Evolutionary conservation across 2,329 filamentous ascomycete genomes (phyloP).

Genomic region (Talaromyces amestolkiae): DNA sequence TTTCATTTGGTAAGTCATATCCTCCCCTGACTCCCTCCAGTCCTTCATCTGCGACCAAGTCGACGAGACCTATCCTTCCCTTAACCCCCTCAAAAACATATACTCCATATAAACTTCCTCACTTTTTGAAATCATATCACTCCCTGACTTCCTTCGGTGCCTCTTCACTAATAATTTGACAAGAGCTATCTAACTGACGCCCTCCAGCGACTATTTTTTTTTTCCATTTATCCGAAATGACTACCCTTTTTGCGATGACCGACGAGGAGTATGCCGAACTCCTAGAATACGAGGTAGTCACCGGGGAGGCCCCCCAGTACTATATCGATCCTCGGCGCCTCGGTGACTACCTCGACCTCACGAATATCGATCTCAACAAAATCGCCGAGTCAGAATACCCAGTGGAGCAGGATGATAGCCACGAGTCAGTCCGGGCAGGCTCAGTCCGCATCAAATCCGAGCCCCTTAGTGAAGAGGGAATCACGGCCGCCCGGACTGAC

Average conservation of each 20-base stretch:
- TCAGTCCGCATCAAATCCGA: background rate
- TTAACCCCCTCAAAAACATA: background rate
- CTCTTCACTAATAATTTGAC: background rate
- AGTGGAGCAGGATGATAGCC: background rate
- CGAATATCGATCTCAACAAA: background rate
- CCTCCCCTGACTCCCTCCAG: background rate
- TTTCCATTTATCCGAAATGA: background rate
- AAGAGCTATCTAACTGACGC: background rate
- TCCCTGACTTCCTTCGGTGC: background rate
- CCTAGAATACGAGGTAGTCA: background rate
- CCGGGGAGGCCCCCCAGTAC: background rate
- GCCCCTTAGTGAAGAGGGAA: background rate
- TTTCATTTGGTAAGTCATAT: background rate
- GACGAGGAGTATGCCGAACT: conserved; percentile 1
- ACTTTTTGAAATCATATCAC: background rate
- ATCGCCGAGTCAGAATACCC: background rate
- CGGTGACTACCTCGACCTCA: background rate
- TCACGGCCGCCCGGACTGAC: background rate
- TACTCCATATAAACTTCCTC: background rate
- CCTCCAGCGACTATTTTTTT: background rate
- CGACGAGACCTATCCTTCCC: background rate
- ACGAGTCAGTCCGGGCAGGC: background rate
- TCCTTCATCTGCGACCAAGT: background rate
- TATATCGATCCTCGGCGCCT: background rate
- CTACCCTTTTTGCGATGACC: background rate